Evolutionary conservation across 2,329 filamentous ascomycete species (phyloP).

Genomic region (Neurospora sp.): DNA sequence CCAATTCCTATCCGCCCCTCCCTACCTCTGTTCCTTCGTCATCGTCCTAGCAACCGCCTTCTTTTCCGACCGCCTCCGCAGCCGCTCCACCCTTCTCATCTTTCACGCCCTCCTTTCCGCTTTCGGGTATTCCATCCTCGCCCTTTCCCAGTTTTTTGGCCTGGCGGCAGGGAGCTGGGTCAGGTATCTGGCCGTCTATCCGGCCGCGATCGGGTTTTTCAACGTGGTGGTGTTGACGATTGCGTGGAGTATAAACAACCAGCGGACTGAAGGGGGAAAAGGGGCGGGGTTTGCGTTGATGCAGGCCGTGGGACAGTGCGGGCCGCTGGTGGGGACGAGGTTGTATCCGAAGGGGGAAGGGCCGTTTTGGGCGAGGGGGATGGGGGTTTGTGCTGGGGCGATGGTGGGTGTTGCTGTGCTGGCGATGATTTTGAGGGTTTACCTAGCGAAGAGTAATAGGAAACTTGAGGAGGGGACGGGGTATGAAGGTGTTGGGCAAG

Average conservation of each 20-base stretch:
- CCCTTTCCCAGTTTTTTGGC: constrained; percentile 42
- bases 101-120: constrained; percentile 59
- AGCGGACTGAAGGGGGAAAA: constrained; percentile 56
- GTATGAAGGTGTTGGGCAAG: constrained; percentile 3
- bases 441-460: constrained; percentile 44
- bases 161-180: constrained; percentile 27
- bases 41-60: constrained; percentile 63
- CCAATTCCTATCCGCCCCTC: constrained; percentile 73
- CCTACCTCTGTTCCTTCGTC: constrained; percentile 68
- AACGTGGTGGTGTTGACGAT: constrained; percentile 75
- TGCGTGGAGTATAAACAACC: constrained; percentile 84
- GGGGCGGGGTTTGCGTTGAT: constrained; percentile 71
- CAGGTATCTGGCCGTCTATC: constrained; percentile 69
- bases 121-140: constrained; percentile 47
- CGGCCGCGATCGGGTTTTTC: constrained; percentile 74
- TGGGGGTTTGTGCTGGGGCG: constrained; percentile 51
- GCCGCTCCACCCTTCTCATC: constrained; percentile 58
- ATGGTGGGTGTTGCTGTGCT: constrained; percentile 52
- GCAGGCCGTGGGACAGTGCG: constrained; percentile 73
- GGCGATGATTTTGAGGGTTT: constrained; percentile 42
- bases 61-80: constrained; percentile 56
- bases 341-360: constrained; percentile 52
- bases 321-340: constrained; percentile 59
- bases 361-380: constrained; percentile 54
- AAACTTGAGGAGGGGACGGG: constrained; percentile 28